A percentile compares a stretch with the other conserved stretches of the same genome.
Evolutionary conservation across 305 asterid species (phyloP).

Genomic region (Caryopteris hybrid): DNA sequence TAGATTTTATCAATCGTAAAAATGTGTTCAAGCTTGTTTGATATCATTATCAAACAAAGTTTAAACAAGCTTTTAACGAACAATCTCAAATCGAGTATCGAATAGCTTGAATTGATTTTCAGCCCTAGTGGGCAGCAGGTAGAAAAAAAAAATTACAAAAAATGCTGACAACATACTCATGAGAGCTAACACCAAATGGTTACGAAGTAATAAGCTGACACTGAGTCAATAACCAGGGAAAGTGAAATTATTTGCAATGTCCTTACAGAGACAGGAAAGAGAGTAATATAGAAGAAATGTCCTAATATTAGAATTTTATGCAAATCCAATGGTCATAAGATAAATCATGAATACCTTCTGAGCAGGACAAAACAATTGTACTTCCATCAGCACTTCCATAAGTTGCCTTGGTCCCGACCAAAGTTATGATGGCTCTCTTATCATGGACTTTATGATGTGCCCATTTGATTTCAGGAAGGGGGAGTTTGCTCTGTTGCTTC

Average conservation of each 20-base stretch:
- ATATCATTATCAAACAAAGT: no score
- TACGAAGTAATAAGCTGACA: background rate
- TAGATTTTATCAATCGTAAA: no score
- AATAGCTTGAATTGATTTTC: no score
- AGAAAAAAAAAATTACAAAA: background rate
- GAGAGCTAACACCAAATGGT: conserved; percentile 6
- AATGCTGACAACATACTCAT: conserved; percentile 1
- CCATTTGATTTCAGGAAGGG: conserved; percentile 94
- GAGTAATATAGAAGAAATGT: background rate
- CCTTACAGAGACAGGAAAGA: conserved; percentile 2
- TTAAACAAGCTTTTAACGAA: no score
- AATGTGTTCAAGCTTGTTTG: no score
- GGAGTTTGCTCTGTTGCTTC: conserved; percentile 75
- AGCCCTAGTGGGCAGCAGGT: no score
- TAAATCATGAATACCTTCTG: conserved; percentile 64
- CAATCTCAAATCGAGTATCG: no score
- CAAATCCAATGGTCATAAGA: conserved; percentile 16
- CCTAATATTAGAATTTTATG: background rate
- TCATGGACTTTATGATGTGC: conserved; percentile 83
- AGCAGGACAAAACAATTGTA: conserved; percentile 68
- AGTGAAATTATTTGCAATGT: background rate
- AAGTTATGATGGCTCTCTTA: conserved; percentile 65
- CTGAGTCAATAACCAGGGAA: background rate
- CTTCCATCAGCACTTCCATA: conserved; percentile 97
- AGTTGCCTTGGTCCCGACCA: conserved; percentile 75